Evolutionary conservation across 148 eudicot species (phyloP), one percentile per base, ranked within the genome.

Genomic region (Rhododendron simsii): DNA sequence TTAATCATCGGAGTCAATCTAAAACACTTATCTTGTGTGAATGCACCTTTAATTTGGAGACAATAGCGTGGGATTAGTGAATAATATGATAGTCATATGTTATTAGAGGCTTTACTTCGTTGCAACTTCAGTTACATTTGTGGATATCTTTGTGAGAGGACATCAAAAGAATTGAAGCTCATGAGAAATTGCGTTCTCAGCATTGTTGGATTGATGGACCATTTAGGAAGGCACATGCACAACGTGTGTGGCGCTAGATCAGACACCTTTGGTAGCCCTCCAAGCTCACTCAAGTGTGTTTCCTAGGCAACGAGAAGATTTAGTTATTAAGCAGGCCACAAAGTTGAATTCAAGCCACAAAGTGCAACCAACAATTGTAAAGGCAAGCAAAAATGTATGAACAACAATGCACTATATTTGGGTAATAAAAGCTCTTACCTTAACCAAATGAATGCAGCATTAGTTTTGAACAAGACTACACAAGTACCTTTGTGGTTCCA

Each of bases 71-170:
- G 48, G 18, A 7, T 73, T 81, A 47, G 44, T 74, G 30, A 10
- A n/a, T 18, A 37, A 30, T 26, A 30, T 35, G 71, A 26, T 65
- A 67, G 79, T 33, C 21, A 63, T 4, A 50, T 47, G 37, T 69
- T 35, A 44, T n/a, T 81, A 1, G 30, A 18, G 61, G 79, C 41
- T 35, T 71, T 69, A 63, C 33, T 81, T 41, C 74, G 16, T 86
- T 65, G 84, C n/a, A 20, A 39, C 61, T 85, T 61, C 44, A 61
- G 20, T 85, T 81, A 79, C 82, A 71, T 76, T 83, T 20, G 2
- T 12, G 26, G 5, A 53, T 7, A 21, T 75, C 51, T 8, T 78
- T 14, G 5, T 78, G 50, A 20, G 80, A 76, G 80, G 80, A 76
- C 48, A 20, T 76, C 48, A 41, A 39, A 41, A 39, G 47, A 33